Percentiles rank a stretch among this genome's conserved stretches.
These are phyloP conservation scores for Syncephalis fuscata DNA, from an alignment of 371 early-diverging fungal species.

Conservation along the genomic window DNA sequence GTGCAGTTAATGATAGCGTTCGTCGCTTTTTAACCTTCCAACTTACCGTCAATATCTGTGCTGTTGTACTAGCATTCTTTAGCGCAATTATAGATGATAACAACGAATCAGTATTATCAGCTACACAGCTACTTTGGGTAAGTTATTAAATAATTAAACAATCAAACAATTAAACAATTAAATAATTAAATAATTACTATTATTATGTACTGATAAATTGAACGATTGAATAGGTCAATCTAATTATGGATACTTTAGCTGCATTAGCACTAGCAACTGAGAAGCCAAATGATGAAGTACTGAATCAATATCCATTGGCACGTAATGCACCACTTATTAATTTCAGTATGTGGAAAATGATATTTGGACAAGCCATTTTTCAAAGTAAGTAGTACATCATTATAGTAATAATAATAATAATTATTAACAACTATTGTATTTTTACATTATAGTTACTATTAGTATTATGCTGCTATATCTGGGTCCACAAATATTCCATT, in stretches of 20 bases:
- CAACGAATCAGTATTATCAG: constrained; percentile 35
- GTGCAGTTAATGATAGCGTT: constrained; percentile 61
- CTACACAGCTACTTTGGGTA: constrained; percentile 67
- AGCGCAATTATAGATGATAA: constrained; percentile 23
- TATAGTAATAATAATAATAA: too few species aligned
- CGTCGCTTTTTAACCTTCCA: constrained; percentile 70
- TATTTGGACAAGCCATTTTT: constrained; percentile 37
- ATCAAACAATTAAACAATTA: too few species aligned
- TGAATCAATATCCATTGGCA: constrained; percentile 38
- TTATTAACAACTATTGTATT: too few species aligned
- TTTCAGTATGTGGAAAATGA: constrained; percentile 59
- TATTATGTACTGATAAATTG: too few species aligned
- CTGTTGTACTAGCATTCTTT: constrained; percentile 48
- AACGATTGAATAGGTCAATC: too few species aligned
- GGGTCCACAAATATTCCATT: constrained; percentile 21
- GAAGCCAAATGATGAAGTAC: constrained; percentile 38
- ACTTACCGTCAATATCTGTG: constrained; percentile 57
- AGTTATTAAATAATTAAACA: too few species aligned
- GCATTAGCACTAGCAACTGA: constrained; percentile 68
- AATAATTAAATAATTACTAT: too few species aligned
- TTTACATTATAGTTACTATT: too few species aligned
- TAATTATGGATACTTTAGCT: constrained; percentile 69
- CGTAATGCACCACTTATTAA: constrained; percentile 42
- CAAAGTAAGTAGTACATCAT: too few species aligned
- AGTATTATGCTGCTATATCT: constrained; percentile 32